Base-by-base conservation (phyloP, 768 basidiomycete species). In the Boletus tomentosulus region DNA sequence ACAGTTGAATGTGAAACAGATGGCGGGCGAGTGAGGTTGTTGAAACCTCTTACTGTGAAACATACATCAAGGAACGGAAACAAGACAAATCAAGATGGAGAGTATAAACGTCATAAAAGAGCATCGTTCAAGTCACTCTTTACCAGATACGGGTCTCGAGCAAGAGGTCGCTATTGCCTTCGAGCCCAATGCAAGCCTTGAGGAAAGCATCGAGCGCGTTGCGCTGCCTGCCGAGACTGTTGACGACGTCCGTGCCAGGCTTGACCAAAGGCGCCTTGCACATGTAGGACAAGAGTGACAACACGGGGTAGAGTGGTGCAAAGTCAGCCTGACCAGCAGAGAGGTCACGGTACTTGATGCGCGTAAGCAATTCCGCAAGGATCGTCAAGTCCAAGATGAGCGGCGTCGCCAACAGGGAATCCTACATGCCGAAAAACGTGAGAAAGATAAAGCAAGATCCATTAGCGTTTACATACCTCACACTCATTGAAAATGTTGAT, bases 401-500 rank as follows among this genome's bases (percentile, higher is more conserved):
- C 19, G 95, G 95, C 35, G 95, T 95, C 28, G 96, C 96, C 57
- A 99, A 81, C 57, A 98, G 79, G 12, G 95, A 97, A 71, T 98
- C 96, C 86, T 91, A 64, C 3, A 53, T 37, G 46, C 12, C 1
- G 2, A 56, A 39, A 34, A 27, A 19, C 5, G 16, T 50, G 22
- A 66, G 35, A 41, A 30, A 35, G 8, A 6, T 33, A 33, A 12
- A 12, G 0, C 0, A 15, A 31, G 5, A 9, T 13, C 6, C 10
- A 22, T 1, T 1, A 22, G 6, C 16, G 2, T 8, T n/a, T 9
- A 67, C 79, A 12, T 59, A 86, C 87, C 78, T 96, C 93, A 79
- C 96, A 98, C 72, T 95, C 90, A 72, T 98, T 98, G 83, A 96
- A 97, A 75, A 93, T 92, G 71, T 91, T 93, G 78, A 97, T 94